Evolutionary conservation across 1,284 basidiomycete genomes (phyloP).

Genomic region (Leucoagaricus sp.): DNA sequence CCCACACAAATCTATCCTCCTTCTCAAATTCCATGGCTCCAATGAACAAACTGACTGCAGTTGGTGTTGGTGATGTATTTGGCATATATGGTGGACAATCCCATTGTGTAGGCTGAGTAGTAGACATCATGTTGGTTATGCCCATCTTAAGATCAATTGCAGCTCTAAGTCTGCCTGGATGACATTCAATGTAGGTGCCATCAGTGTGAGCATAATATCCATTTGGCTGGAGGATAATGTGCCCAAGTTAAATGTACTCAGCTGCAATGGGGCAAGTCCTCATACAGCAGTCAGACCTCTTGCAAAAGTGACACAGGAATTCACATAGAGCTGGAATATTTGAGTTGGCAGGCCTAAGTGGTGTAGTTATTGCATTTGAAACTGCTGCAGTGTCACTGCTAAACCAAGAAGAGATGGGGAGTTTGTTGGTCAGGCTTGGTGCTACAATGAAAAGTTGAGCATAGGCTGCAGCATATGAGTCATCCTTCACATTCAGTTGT

Average conservation of each 20-base stretch:
- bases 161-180: conserved; percentile 1
- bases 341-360: too few species aligned
- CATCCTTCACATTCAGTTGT: conserved; percentile 3
- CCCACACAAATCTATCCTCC: conserved; percentile 2
- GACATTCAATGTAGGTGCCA: not conserved
- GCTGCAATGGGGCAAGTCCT: not conserved
- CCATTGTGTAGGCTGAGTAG: too few species aligned
- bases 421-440: not conserved
- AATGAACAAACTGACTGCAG: not conserved
- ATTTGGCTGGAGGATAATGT: not conserved
- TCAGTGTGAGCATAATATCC: conserved; percentile 1
- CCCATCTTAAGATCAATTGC: not conserved
- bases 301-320: too few species aligned
- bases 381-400: not conserved
- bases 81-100: not conserved
- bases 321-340: not conserved
- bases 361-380: not conserved
- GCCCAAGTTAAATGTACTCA: not conserved
- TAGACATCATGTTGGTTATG: not conserved
- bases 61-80: not conserved
- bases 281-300: not conserved
- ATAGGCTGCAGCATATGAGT: not conserved
- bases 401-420: not conserved
- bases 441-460: conserved; percentile 2
- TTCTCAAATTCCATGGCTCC: not conserved